Evolutionary conservation across 805 yeast species (phyloP), one percentile per base, ranked within the genome.

Genomic region (Candida insectalens): DNA sequence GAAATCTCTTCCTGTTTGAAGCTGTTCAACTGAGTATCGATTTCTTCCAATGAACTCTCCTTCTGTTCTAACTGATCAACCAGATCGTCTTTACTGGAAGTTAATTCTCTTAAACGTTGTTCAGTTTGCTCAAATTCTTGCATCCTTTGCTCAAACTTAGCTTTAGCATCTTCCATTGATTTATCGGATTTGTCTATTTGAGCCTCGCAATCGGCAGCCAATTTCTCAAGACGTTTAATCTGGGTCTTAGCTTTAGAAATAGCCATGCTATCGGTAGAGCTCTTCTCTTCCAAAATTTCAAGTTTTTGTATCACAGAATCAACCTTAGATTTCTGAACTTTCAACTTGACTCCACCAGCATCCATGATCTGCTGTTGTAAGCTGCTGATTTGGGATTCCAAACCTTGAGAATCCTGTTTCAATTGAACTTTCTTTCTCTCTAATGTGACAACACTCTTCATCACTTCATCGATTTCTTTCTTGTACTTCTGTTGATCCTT

Each of bases 261-360:
- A 21, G 74, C 60, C 36, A 77, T 55, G 36, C 65, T 70, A 36
- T 74, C 83, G 20, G 68, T 69, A 4, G 77, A 65, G 10, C 75
- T 64, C 45, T 74, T 75, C 29, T 72, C 71, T 23, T 59, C 62
- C 10, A 75, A 53, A 14, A 79, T 69, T 34, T 77, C 83, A 19
- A 82, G 69, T 46, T 74, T 71, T 45, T 81, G 83, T 28, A 65
- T 62, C 22, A 81, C 63, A 2, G 94, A 80, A 45, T 77, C 87
- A 6, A 92, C 95, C 48, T 76, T 81, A 1, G 94, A 72, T 40
- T 75, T 80, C 47, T 87, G 96, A 39, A 82, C 54, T 36, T 83
- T 74, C 42, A 92, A 63, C 40, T 76, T 76, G 6, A 83, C 78
- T 39, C 99, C 99, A 35, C 99, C 99, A 35, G 84, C 79, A 32